A percentile compares a stretch with the other conserved stretches of the same genome.
These are phyloP conservation scores for Collybia sordida DNA, from an alignment of 768 basidiomycete genomes.

Conservation along the genomic window DNA sequence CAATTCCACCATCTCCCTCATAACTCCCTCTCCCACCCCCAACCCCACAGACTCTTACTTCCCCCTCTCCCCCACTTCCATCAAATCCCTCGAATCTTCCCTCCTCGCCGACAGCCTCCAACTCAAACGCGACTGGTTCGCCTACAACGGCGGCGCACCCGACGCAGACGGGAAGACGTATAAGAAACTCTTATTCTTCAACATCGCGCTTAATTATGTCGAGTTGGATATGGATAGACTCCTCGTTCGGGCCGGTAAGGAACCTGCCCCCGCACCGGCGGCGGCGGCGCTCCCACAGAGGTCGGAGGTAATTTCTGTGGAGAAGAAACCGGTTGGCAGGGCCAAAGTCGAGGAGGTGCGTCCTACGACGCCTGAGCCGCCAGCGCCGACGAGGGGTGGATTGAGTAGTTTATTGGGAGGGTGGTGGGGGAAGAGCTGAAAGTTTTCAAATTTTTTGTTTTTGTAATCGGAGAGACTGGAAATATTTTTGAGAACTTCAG, in stretches of 20 bases:
- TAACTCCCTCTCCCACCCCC: constrained; percentile 46
- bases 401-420: constrained; percentile 71
- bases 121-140: constrained; percentile 78
- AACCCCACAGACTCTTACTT: constrained; percentile 50
- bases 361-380: constrained; percentile 50
- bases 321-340: constrained; percentile 50
- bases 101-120: constrained; percentile 46
- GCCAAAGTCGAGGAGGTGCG: constrained; percentile 57
- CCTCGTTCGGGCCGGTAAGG: constrained; percentile 68
- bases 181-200: constrained; percentile 91
- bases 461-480: too few species aligned
- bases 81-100: constrained; percentile 53
- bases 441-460: too few species aligned
- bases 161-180: constrained; percentile 45
- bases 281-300: constrained; percentile 18
- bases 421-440: constrained; percentile 69
- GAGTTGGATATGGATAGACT: constrained; percentile 82
- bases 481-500: too few species aligned
- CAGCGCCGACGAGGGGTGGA: constrained; percentile 47
- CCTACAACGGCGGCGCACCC: constrained; percentile 66
- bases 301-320: constrained; percentile 25
- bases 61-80: constrained; percentile 40
- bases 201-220: constrained; percentile 92
- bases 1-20: constrained; percentile 47
- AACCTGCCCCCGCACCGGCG: constrained; percentile 19